A percentile compares a stretch with the other conserved stretches of the same genome.
These are phyloP conservation scores for Phytophthora podocarpi DNA, from an alignment of 352 stramenopile species.

Conservation along the genomic window DNA sequence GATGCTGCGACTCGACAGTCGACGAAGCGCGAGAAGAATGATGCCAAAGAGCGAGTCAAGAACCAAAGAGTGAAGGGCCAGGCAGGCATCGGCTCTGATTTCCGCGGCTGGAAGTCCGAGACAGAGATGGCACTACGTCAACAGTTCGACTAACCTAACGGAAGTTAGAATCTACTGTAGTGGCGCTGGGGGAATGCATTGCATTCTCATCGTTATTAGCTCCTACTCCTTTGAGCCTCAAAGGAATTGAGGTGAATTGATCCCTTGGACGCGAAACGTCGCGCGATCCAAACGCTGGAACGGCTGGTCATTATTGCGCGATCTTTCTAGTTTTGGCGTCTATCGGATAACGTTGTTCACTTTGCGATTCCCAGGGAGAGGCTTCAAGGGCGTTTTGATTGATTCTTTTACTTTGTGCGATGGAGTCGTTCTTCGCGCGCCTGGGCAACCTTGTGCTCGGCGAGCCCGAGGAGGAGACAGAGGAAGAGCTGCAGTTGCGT, in stretches of 20 bases:
- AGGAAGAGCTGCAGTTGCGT: conserved; percentile 51
- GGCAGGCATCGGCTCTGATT: conserved; percentile 79
- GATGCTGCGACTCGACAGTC: not conserved
- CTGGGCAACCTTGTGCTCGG: conserved; percentile 52
- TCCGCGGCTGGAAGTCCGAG: conserved; percentile 78
- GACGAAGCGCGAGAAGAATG: conserved; percentile 42
- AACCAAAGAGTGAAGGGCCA: conserved; percentile 71
- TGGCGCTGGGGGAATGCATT: too few species aligned
- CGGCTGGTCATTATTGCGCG: too few species aligned
- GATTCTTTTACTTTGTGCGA: too few species aligned
- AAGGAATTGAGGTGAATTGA: too few species aligned
- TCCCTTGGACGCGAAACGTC: too few species aligned
- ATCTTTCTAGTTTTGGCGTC: too few species aligned
- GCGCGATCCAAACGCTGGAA: too few species aligned
- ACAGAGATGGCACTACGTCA: conserved; percentile 81
- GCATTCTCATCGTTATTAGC: too few species aligned
- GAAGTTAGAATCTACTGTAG: too few species aligned
- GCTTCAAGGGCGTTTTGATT: conserved; percentile 5
- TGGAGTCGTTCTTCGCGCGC: conserved; percentile 70
- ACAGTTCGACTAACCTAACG: conserved; percentile 78
- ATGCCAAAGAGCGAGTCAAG: conserved; percentile 79
- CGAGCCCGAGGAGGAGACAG: conserved; percentile 58
- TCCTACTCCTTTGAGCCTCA: too few species aligned
- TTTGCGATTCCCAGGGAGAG: conserved; percentile 12
- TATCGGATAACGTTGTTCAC: too few species aligned